Evolutionary conservation across 1,284 basidiomycete species (phyloP).

Genomic region (Microbotryum lychnidis-dioicae): DNA sequence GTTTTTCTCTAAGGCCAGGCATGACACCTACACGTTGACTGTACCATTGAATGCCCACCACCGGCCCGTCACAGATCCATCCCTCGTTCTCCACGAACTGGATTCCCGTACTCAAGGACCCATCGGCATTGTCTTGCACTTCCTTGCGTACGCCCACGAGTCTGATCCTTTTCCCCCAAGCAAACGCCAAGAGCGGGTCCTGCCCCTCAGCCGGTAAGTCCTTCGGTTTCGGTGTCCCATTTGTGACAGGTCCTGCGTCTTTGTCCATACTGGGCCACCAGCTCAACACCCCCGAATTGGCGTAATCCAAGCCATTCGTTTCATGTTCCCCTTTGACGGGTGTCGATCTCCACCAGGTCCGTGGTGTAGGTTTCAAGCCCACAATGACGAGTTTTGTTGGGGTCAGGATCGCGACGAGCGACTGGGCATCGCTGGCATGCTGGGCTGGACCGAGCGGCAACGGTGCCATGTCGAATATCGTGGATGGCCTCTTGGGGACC

Average conservation of each 20-base stretch:
- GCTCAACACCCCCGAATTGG: constrained; percentile 51
- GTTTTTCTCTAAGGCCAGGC: background rate
- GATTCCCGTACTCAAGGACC: constrained; percentile 1
- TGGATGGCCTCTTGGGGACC: constrained; percentile 45
- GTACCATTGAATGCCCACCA: constrained; percentile 46
- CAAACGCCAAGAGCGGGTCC: constrained; percentile 67
- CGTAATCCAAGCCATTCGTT: constrained; percentile 39
- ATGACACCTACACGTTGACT: constrained; percentile 41
- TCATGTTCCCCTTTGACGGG: constrained; percentile 51
- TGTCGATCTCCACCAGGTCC: constrained; percentile 81
- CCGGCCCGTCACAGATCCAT: constrained; percentile 38
- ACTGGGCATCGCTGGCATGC: constrained; percentile 71
- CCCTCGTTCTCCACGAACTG: constrained; percentile 39
- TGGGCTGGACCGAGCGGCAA: constrained; percentile 69
- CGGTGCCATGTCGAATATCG: constrained; percentile 68
- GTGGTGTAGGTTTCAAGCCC: constrained; percentile 80
- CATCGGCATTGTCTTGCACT: background rate
- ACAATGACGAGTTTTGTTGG: constrained; percentile 85
- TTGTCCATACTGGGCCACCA: constrained; percentile 56
- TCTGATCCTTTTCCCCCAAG: constrained; percentile 64
- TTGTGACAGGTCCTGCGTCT: constrained; percentile 6
- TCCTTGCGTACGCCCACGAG: constrained; percentile 52
- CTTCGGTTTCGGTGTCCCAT: constrained; percentile 1
- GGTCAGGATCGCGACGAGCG: constrained; percentile 78
- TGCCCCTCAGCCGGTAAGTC: constrained; percentile 39